Evolutionary conservation across 2,329 filamentous ascomycete species (phyloP).

Genomic region (Metarhizium sp.): DNA sequence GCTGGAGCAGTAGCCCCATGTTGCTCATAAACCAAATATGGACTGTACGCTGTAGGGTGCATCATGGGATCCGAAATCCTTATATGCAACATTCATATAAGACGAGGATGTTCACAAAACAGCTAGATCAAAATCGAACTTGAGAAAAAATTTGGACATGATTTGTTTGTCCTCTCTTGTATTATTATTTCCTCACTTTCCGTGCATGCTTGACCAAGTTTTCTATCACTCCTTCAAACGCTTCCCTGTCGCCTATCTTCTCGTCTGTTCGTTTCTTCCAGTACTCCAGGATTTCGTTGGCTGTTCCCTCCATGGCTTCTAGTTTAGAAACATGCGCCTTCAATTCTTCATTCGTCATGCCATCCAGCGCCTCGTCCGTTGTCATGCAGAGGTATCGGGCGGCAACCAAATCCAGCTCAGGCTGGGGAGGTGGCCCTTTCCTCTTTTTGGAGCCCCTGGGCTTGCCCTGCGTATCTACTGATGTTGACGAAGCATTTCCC

Average conservation of each 20-base stretch:
- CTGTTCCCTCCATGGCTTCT: slow-evolving; percentile 58
- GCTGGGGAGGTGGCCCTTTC: slow-evolving; percentile 56
- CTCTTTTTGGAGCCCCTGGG: slow-evolving; percentile 33
- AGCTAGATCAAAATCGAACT: slow-evolving; percentile 12
- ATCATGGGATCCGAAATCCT: not conserved
- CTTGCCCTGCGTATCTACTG: slow-evolving; percentile 49
- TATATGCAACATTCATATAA: not conserved
- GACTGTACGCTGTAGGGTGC: slow-evolving; percentile 1
- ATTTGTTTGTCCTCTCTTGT: not conserved
- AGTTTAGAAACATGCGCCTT: slow-evolving; percentile 60
- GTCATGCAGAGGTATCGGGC: slow-evolving; percentile 73
- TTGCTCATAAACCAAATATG: not conserved
- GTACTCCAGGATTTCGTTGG: slow-evolving; percentile 72
- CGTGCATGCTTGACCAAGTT: slow-evolving; percentile 88
- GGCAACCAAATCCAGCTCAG: slow-evolving; percentile 68
- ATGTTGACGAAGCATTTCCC: slow-evolving; percentile 46
- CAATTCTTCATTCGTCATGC: slow-evolving; percentile 72
- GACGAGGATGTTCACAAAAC: slow-evolving; percentile 9
- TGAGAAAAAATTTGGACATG: slow-evolving; percentile 8
- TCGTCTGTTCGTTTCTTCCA: slow-evolving; percentile 83
- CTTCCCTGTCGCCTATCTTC: slow-evolving; percentile 81
- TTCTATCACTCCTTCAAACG: slow-evolving; percentile 94
- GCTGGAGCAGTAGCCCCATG: not conserved
- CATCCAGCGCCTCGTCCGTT: slow-evolving; percentile 72
- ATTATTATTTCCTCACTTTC: slow-evolving; percentile 67